A percentile compares a stretch with the other conserved stretches of the same genome.
phyloP scores from a whole-genome alignment of 257 asterid genomes.

The Solanum chilense region DNA sequence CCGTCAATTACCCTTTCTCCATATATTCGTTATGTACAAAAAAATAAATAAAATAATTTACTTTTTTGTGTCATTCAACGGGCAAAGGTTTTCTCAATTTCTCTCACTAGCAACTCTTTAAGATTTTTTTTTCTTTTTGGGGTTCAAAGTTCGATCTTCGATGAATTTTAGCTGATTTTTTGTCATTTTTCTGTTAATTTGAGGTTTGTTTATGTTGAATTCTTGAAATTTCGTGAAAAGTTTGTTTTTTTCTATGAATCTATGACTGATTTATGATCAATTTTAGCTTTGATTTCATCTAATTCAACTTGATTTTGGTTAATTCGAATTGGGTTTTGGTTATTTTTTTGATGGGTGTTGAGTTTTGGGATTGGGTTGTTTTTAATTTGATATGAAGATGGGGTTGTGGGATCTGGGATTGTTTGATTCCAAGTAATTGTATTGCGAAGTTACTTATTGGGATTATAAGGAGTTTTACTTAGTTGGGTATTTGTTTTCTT shows the following conservation, averaged over 20 bases:
- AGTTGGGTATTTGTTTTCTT: not conserved
- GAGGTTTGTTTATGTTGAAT: constrained; percentile 5
- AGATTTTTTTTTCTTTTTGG: constrained; percentile 6
- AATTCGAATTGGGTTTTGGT: not conserved
- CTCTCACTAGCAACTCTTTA: constrained; percentile 26
- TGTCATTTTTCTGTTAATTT: not conserved
- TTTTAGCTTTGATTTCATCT: not conserved
- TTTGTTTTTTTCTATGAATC: not conserved
- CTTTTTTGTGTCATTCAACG: constrained; percentile 60
- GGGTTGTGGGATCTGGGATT: constrained; percentile 44
- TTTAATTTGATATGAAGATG: constrained; percentile 11
- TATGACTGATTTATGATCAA: not conserved
- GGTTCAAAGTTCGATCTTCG: not conserved
- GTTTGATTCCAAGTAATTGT: constrained; percentile 10
- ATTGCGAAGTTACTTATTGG: not conserved
- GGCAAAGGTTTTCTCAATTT: constrained; percentile 42
- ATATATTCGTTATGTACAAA: constrained; percentile 91
- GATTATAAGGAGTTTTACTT: constrained; percentile 3
- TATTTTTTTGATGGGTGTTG: not conserved
- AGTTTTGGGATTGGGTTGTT: constrained; percentile 6
- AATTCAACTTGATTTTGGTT: not conserved
- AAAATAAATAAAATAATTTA: not conserved
- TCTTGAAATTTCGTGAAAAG: constrained; percentile 4
- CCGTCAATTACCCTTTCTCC: constrained; percentile 41
- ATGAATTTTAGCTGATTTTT: constrained; percentile 27